Evolutionary conservation across 306 rosid species (phyloP).

Genomic region (Begonia loranthoides): DNA sequence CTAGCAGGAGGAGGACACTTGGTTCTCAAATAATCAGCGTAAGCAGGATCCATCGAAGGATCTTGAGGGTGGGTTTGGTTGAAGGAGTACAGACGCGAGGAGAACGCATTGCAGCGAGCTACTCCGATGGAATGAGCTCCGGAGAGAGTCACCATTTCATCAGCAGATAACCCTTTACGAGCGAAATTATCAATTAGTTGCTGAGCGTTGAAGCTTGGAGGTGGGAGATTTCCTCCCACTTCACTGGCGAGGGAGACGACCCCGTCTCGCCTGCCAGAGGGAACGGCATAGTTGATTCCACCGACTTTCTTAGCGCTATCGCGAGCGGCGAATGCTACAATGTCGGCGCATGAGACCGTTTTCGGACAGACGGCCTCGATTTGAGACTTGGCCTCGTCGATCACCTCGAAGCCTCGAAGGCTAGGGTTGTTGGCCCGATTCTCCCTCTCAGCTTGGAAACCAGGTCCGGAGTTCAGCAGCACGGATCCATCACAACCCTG

Average conservation of each 20-base stretch:
- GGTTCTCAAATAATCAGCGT: slow-evolving; percentile 12
- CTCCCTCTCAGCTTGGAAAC: background rate
- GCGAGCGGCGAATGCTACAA: slow-evolving; percentile 6
- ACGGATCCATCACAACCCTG: slow-evolving; percentile 11
- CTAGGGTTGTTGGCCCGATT: background rate
- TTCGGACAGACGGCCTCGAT: slow-evolving; percentile 5
- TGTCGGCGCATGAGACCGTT: slow-evolving; percentile 8
- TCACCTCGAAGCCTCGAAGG: slow-evolving; percentile 5
- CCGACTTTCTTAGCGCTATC: slow-evolving; percentile 5
- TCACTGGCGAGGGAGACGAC: slow-evolving; percentile 11
- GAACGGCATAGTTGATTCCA: slow-evolving; percentile 16
- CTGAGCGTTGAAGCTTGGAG: slow-evolving; percentile 7
- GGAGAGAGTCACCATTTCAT: slow-evolving; percentile 29
- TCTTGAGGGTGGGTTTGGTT: slow-evolving; percentile 19
- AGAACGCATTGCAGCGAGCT: slow-evolving; percentile 22
- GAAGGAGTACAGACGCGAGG: slow-evolving; percentile 13
- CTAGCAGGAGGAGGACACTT: slow-evolving; percentile 10
- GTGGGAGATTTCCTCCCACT: background rate
- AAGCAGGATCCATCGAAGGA: slow-evolving; percentile 18
- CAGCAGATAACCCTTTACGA: slow-evolving; percentile 10
- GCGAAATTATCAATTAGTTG: slow-evolving; percentile 7
- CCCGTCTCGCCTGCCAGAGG: slow-evolving; percentile 25
- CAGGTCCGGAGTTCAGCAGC: slow-evolving; percentile 1
- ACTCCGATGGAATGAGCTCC: slow-evolving; percentile 33
- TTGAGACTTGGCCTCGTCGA: slow-evolving; percentile 6